A percentile compares a stretch with the other conserved stretches of the same genome.
Conservation (phyloP, 306 rosid genomes). For the Prunus persica region DNA sequence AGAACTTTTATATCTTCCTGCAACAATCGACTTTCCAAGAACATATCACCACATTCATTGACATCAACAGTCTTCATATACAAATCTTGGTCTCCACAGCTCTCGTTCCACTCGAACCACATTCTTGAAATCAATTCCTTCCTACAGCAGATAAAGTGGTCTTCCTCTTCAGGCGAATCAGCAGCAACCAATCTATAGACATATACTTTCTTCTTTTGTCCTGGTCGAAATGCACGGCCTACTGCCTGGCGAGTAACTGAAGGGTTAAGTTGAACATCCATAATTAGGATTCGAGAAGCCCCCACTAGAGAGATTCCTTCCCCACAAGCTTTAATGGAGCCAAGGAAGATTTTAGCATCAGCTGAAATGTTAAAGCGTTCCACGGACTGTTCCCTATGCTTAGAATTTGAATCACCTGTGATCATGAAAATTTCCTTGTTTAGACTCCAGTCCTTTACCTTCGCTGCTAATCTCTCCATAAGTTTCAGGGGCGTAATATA, state of each 20-base stretch:
- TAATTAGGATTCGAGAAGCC: conserved; percentile 75
- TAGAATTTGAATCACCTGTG: conserved; percentile 67
- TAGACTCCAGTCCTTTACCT: conserved; percentile 61
- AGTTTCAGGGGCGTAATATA: conserved; percentile 76
- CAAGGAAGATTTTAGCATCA: conserved; percentile 73
- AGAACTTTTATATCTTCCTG: conserved; percentile 60
- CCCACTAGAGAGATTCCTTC: conserved; percentile 96
- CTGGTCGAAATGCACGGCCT: conserved; percentile 93
- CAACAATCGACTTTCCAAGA: conserved; percentile 52
- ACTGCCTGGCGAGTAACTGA: conserved; percentile 91
- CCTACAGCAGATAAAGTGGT: conserved; percentile 55
- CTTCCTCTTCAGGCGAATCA: conserved; percentile 79
- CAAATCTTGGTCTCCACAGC: conserved; percentile 59
- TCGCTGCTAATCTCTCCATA: conserved; percentile 62
- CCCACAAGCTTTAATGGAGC: conserved; percentile 97
- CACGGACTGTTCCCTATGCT: conserved; percentile 64
- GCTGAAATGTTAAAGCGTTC: conserved; percentile 64
- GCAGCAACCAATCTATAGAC: conserved; percentile 76
- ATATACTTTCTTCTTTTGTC: conserved; percentile 70
- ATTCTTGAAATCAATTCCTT: conserved; percentile 70
- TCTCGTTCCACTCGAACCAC: conserved; percentile 96
- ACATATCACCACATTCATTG: conserved; percentile 57
- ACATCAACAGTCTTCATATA: conserved; percentile 47
- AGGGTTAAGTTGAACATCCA: conserved; percentile 85
- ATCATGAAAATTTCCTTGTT: conserved; percentile 71